Base-by-base conservation (phyloP, 2,329 filamentous ascomycete species). In the Clonostachys byssicola region DNA sequence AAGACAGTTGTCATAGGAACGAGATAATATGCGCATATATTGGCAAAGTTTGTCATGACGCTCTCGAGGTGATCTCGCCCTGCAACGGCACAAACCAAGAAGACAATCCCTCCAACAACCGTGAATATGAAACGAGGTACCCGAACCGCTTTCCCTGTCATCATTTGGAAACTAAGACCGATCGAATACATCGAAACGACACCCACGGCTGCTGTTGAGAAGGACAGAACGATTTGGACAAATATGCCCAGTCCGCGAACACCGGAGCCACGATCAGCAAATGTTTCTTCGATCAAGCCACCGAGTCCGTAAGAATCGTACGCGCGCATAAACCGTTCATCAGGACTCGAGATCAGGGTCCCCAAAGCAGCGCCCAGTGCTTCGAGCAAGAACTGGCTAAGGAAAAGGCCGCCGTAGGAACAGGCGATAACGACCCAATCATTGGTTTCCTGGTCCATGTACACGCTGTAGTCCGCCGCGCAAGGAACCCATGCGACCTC, bases 151-250 rank as follows among this genome's bases (percentile, higher is more conserved):
- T 34, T 30, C 12, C 12, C 38, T 5, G 40, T 33, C 38, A 47
- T 43, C 12, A 42, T 33, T 60, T 89, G 85, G 36, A 88, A 72
- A 12, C 81, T 83, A 38, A 90, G 72, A 6, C 79, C 77, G 43
- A 83, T 78, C 16, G 83, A 88, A 72, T 91, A 90, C 62, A 86
- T 81, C 61, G 86, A 87, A 6, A 83, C 83, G 60, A 80, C 85
- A 66, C 88, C 88, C 68, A 85, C 87, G 49, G 82, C 84, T 51
- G 88, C 74, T 59, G 85, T 86, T 46, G 78, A 81, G 13, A 88
- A 73, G 3, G 81, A 81, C 9, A 88, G 74, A 42, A 88, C 71
- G 46, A 86, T 74, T 23, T 87, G 65, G 61, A 86, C 89, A 72
- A 89, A 88, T 59, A 86, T 76, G 52, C 87, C 87, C 60, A 90